A percentile compares a stretch with the other conserved stretches of the same genome.
Conservation (phyloP, 805 yeast species). For the Wickerhamiella azyma region DNA sequence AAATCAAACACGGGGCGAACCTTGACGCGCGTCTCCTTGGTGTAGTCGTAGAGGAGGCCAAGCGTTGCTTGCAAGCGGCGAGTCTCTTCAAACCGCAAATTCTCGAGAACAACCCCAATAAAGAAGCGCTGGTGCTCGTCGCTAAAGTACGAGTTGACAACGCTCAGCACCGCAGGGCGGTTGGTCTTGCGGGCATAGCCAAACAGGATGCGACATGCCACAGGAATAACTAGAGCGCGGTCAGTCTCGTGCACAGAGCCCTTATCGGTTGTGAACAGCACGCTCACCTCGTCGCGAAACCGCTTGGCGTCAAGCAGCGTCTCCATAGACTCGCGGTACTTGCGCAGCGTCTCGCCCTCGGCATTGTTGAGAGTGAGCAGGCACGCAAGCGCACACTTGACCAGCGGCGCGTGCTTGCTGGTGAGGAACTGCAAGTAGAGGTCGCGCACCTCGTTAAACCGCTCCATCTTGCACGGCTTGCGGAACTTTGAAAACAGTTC, state of each 20-base stretch:
- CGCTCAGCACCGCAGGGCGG: constrained; percentile 32
- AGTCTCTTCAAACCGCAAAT: constrained; percentile 29
- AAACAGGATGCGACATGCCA: constrained; percentile 62
- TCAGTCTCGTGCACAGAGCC: constrained; percentile 49
- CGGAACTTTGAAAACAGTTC: constrained; percentile 52
- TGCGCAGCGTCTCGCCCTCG: constrained; percentile 31
- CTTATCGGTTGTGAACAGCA: constrained; percentile 30
- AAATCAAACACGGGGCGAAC: constrained; percentile 36
- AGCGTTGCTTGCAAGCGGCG: constrained; percentile 41
- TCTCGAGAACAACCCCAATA: constrained; percentile 46
- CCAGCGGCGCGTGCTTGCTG: constrained; percentile 47
- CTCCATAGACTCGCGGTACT: constrained; percentile 57
- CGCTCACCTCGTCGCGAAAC: constrained; percentile 73
- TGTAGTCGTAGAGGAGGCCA: constrained; percentile 42
- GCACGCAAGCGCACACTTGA: constrained; percentile 58
- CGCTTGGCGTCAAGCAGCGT: constrained; percentile 70
- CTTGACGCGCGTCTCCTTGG: constrained; percentile 45
- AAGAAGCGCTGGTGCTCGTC: constrained; percentile 41
- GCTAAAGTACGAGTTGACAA: constrained; percentile 26
- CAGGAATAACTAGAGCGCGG: constrained; percentile 45
- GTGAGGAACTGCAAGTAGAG: constrained; percentile 45
- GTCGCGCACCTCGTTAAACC: constrained; percentile 39
- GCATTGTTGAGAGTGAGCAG: constrained; percentile 50
- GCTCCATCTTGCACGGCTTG: constrained; percentile 41
- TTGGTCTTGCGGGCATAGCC: constrained; percentile 79